Evolutionary conservation across 2,329 filamentous ascomycete species (phyloP).

Genomic region (Scleromitrula shiraiana): DNA sequence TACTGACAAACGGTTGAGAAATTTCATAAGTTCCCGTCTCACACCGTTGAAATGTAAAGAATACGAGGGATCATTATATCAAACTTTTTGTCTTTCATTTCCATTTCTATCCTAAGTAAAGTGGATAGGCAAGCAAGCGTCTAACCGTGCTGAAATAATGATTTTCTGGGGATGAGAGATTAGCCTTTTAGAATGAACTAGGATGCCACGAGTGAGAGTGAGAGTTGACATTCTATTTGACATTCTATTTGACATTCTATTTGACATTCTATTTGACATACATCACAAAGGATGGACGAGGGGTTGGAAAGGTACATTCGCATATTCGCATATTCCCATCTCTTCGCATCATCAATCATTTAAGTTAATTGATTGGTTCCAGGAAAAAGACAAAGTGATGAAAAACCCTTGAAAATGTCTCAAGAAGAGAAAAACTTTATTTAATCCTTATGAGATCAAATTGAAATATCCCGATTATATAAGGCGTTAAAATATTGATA

Average conservation of each 20-base stretch:
- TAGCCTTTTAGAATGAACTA: neutral
- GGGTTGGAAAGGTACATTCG: too few species aligned
- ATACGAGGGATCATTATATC: neutral
- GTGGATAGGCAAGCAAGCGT: neutral
- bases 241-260: slow-evolving; percentile 1
- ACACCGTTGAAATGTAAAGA: neutral
- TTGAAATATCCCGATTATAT: too few species aligned
- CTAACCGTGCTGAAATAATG: too few species aligned
- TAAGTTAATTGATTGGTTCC: neutral
- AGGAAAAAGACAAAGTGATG: neutral
- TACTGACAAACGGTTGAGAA: neutral
- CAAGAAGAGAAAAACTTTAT: too few species aligned
- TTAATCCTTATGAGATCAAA: too few species aligned
- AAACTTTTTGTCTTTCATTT: neutral
- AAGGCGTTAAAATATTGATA: too few species aligned
- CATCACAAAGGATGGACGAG: neutral
- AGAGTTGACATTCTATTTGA: neutral
- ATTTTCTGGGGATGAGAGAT: neutral
- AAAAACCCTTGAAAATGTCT: slow-evolving; percentile 1
- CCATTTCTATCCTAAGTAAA: neutral
- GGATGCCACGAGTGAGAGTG: slow-evolving; percentile 6
- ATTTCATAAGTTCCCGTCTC: neutral
- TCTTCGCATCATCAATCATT: too few species aligned
- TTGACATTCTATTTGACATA: neutral
- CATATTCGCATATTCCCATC: too few species aligned